These are phyloP conservation scores for Paspalum notatum DNA, from an alignment of 176 grass and related monocot species.

Conservation along the genomic window DNA sequence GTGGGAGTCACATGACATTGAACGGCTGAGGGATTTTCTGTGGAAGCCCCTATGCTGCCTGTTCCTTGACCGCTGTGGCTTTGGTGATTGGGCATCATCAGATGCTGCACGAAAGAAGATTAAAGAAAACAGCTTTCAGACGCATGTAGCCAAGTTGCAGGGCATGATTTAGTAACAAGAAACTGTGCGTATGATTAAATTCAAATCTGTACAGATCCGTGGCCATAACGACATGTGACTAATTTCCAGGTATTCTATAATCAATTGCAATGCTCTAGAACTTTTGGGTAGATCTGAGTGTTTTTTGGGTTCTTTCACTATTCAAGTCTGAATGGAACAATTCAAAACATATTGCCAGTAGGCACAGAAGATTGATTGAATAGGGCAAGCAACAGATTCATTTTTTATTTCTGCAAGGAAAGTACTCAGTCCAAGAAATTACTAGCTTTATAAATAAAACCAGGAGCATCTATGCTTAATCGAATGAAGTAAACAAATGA, in stretches of 20 bases:
- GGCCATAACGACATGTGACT: not conserved
- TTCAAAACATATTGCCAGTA: not conserved
- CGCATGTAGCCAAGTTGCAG: not conserved
- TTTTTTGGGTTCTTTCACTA: not conserved
- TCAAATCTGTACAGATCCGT: slow-evolving; percentile 19
- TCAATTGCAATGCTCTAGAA: not conserved
- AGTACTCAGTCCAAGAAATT: not conserved
- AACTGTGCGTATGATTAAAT: not conserved
- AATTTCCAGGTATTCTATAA: not conserved
- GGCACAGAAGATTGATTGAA: not conserved
- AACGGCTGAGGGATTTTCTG: slow-evolving; percentile 64
- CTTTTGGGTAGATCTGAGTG: not conserved
- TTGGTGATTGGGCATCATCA: slow-evolving; percentile 67
- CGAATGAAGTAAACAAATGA: slow-evolving; percentile 7
- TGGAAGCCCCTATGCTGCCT: slow-evolving; percentile 56
- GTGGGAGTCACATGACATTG: slow-evolving; percentile 74
- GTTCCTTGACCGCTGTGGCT: slow-evolving; percentile 63
- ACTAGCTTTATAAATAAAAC: not conserved
- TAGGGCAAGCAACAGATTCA: no score
- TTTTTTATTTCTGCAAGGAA: not conserved
- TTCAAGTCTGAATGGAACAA: not conserved
- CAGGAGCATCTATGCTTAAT: not conserved
- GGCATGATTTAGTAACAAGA: slow-evolving; percentile 1
- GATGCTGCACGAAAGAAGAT: slow-evolving; percentile 42
- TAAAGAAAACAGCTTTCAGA: slow-evolving; percentile 23